phyloP scores from a whole-genome alignment of 768 basidiomycete species.

The Phlebiopsis gigantea region DNA sequence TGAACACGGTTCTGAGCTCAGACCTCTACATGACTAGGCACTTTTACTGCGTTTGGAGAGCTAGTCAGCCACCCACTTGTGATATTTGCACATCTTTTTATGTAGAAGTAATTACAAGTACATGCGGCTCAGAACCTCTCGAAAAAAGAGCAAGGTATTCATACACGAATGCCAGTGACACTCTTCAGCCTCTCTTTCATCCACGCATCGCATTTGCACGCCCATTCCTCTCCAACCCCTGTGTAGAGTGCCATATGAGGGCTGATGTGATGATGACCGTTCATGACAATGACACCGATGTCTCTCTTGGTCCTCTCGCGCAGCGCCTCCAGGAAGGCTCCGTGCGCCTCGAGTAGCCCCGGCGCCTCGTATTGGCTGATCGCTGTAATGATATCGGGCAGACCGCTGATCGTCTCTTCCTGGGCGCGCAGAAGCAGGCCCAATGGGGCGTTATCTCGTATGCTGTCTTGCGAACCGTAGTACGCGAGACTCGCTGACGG shows the following conservation, averaged over 20 bases:
- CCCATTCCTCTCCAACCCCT: constrained; percentile 63
- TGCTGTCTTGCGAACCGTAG: constrained; percentile 34
- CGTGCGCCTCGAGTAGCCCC: constrained; percentile 32
- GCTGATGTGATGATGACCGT: constrained; percentile 64
- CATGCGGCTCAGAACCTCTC: too few relatives aligned
- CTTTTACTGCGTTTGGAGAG: too few relatives aligned
- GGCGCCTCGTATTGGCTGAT: constrained; percentile 51
- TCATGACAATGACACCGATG: constrained; percentile 31
- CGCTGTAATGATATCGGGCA: constrained; percentile 46
- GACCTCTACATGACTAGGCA: too few relatives aligned
- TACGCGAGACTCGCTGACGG: constrained; percentile 28
- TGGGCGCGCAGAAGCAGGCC: constrained; percentile 35
- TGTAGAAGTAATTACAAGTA: too few relatives aligned
- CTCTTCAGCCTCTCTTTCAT: constrained; percentile 14
- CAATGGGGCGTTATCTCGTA: constrained; percentile 34
- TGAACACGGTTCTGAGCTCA: too few relatives aligned
- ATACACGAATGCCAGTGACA: too few relatives aligned
- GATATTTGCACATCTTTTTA: too few relatives aligned
- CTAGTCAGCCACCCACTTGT: too few relatives aligned
- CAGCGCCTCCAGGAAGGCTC: constrained; percentile 35
- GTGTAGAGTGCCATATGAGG: constrained; percentile 41
- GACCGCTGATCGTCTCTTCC: constrained; percentile 26
- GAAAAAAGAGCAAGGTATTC: too few relatives aligned
- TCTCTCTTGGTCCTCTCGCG: constrained; percentile 28
- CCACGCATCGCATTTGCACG: constrained; percentile 34